These are phyloP conservation scores for Pyrenochaeta sp. DNA, from an alignment of 2,329 filamentous ascomycete species.

Conservation along the genomic window DNA sequence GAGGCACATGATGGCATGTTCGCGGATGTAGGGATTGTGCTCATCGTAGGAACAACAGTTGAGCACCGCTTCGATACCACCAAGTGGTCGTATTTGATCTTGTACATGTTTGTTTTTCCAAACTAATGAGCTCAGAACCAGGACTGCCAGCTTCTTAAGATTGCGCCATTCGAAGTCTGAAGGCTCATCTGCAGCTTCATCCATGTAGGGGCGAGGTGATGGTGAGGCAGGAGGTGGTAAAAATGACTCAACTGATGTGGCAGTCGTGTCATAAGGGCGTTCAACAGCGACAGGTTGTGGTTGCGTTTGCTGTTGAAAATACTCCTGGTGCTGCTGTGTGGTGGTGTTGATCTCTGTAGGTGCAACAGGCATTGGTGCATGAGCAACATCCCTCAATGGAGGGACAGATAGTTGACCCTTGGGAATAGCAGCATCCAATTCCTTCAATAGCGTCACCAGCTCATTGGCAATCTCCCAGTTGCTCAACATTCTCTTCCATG, in stretches of 20 bases:
- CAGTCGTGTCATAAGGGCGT: conserved; percentile 68
- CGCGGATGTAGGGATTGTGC: conserved; percentile 92
- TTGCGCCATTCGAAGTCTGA: conserved; percentile 78
- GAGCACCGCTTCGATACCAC: conserved; percentile 85
- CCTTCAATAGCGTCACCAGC: conserved; percentile 84
- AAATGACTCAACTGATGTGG: conserved; percentile 56
- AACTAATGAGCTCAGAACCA: conserved; percentile 86
- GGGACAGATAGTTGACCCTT: conserved; percentile 68
- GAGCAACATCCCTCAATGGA: conserved; percentile 56
- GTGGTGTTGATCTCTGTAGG: conserved; percentile 23
- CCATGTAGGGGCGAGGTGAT: conserved; percentile 57
- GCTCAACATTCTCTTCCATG: conserved; percentile 84
- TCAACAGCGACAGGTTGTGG: conserved; percentile 63
- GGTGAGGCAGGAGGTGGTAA: conserved; percentile 44
- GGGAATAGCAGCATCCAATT: conserved; percentile 85
- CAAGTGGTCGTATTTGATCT: conserved; percentile 83
- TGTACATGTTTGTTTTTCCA: conserved; percentile 89
- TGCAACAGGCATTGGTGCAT: conserved; percentile 43
- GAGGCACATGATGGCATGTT: conserved; percentile 69
- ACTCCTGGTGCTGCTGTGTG: conserved; percentile 10
- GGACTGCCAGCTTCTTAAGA: conserved; percentile 90
- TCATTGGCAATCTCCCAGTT: conserved; percentile 94
- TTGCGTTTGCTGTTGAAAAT: conserved; percentile 12
- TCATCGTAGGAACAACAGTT: conserved; percentile 92
- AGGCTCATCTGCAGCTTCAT: conserved; percentile 63